Evolutionary conservation across 2,329 filamentous ascomycete species (phyloP).

Genomic region (Neonectria neomacrospora): DNA sequence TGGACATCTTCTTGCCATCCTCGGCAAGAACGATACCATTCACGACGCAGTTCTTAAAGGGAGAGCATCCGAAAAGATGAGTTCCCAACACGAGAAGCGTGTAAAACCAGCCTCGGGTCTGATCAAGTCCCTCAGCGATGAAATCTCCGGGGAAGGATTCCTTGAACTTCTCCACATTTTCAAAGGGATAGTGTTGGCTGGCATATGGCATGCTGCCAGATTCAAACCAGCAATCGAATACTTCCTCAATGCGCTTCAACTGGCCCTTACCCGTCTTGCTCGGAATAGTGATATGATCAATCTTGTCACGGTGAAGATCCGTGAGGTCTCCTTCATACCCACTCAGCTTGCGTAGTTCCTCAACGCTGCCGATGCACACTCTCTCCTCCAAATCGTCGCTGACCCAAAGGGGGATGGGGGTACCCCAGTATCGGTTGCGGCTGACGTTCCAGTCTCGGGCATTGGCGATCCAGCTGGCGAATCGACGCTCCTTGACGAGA

Average conservation of each 20-base stretch:
- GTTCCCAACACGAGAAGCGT: slow-evolving; percentile 89
- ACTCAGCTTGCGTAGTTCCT: slow-evolving; percentile 85
- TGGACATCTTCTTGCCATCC: slow-evolving; percentile 99
- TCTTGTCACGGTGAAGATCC: slow-evolving; percentile 91
- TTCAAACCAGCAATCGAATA: slow-evolving; percentile 98
- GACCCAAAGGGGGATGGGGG: slow-evolving; percentile 90
- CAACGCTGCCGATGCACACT: slow-evolving; percentile 85
- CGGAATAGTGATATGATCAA: slow-evolving; percentile 94
- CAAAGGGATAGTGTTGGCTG: slow-evolving; percentile 90
- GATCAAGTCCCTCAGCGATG: slow-evolving; percentile 92
- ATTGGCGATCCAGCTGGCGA: slow-evolving; percentile 90
- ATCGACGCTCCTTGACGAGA: slow-evolving; percentile 91
- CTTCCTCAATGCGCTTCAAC: slow-evolving; percentile 84
- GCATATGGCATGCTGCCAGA: slow-evolving; percentile 96
- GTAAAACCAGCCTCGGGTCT: slow-evolving; percentile 98
- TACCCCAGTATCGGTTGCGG: slow-evolving; percentile 95
- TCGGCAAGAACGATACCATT: slow-evolving; percentile 94
- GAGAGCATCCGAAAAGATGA: slow-evolving; percentile 84
- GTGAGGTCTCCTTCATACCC: slow-evolving; percentile 85
- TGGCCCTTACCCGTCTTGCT: slow-evolving; percentile 87
- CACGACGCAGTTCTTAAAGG: slow-evolving; percentile 96
- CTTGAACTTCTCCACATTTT: slow-evolving; percentile 84
- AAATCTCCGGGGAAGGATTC: slow-evolving; percentile 90
- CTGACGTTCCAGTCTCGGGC: slow-evolving; percentile 97
- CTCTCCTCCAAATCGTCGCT: slow-evolving; percentile 89